Evolutionary conservation across 805 yeast species (phyloP).

Genomic region (Lipomyces orientalis): DNA sequence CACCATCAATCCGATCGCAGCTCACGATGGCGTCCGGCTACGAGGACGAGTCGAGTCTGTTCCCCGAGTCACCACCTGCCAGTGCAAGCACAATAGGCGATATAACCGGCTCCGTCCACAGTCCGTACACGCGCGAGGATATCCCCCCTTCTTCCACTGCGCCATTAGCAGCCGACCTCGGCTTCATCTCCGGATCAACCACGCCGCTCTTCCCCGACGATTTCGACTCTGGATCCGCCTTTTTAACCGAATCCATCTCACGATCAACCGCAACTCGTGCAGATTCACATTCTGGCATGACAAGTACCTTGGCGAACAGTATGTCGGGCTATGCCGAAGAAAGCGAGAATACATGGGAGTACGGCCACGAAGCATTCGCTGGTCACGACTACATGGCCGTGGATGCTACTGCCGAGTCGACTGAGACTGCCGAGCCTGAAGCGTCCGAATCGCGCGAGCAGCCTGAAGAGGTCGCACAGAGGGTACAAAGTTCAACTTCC

Average conservation of each 20-base stretch:
- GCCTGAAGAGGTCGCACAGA: neutral
- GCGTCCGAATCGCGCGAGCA: neutral
- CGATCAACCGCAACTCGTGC: neutral
- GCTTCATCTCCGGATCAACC: slow-evolving; percentile 10
- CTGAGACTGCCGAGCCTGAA: neutral
- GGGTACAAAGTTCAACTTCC: neutral
- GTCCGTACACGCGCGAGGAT: neutral
- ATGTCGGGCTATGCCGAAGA: slow-evolving; percentile 23
- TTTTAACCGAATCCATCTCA: slow-evolving; percentile 10
- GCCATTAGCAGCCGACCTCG: slow-evolving; percentile 1
- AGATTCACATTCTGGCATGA: neutral
- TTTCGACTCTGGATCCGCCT: slow-evolving; percentile 30
- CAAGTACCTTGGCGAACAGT: slow-evolving; percentile 5
- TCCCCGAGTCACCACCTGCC: slow-evolving; percentile 14
- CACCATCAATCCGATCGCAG: neutral
- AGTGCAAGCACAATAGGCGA: neutral
- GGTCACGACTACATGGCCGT: slow-evolving; percentile 11
- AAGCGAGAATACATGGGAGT: slow-evolving; percentile 28
- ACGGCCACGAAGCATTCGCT: slow-evolving; percentile 6
- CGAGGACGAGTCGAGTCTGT: slow-evolving; percentile 26
- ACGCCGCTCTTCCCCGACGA: slow-evolving; percentile 34
- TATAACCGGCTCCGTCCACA: neutral
- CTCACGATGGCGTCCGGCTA: slow-evolving; percentile 9
- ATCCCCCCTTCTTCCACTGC: neutral
- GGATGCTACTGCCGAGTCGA: slow-evolving; percentile 1